Conservation (phyloP, 345 rosid genomes). For the Moricandia moricandioides region DNA sequence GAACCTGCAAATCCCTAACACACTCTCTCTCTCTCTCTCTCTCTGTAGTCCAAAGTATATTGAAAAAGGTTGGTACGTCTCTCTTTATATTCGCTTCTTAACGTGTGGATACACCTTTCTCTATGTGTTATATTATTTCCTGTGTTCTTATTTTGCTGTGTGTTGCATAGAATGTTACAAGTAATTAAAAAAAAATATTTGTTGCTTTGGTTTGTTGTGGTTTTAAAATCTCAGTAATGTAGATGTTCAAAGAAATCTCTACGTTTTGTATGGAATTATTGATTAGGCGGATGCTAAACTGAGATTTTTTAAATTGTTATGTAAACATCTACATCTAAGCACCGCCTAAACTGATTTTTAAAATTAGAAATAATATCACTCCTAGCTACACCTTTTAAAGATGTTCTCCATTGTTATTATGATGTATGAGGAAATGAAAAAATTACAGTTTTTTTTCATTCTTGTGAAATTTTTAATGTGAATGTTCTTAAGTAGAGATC, state of each 20-base stretch:
- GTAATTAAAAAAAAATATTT: not conserved
- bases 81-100: constrained; percentile 15
- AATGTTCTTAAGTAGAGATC: no score
- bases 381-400: not conserved
- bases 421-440: not conserved
- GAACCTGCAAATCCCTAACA: constrained; percentile 29
- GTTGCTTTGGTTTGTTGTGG: not conserved
- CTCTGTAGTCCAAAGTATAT: not conserved
- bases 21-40: constrained; percentile 21
- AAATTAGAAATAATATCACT: not conserved
- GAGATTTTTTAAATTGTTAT: no score
- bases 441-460: not conserved
- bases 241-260: not conserved
- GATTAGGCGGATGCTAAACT: no score
- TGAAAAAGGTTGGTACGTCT: constrained; percentile 14
- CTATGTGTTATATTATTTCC: not conserved
- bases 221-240: not conserved
- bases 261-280: no score
- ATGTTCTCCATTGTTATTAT: constrained; percentile 6
- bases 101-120: not conserved
- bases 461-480: not conserved
- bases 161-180: constrained; percentile 23
- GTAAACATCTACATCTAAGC: no score
- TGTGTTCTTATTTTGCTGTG: not conserved
- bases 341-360: no score